phyloP scores from a whole-genome alignment of 192 early-diverging fungal genomes.

The Thoreauomyces humboldtii region DNA sequence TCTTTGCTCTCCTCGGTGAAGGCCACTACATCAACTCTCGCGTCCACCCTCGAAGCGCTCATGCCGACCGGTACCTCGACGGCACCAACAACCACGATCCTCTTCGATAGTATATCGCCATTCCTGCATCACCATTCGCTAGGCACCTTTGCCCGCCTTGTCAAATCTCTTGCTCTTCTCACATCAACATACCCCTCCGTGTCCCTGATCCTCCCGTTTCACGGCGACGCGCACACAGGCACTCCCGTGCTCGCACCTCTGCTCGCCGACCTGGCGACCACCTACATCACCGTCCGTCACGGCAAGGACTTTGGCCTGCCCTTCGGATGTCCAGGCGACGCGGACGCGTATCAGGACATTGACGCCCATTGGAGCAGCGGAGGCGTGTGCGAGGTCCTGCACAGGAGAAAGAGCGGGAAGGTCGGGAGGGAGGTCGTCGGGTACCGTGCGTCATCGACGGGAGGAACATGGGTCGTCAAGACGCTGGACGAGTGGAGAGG shows the following conservation, averaged over 20 bases:
- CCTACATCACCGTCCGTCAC: conserved; percentile 20
- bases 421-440: conserved; percentile 32
- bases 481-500: not conserved
- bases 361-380: conserved; percentile 17
- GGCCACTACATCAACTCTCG: not conserved
- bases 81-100: conserved; percentile 7
- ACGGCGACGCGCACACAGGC: conserved; percentile 37
- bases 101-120: conserved; percentile 21
- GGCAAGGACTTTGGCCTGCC: conserved; percentile 21
- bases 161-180: conserved; percentile 1
- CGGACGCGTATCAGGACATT: conserved; percentile 29
- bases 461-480: not conserved
- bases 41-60: not conserved
- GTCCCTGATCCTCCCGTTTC: conserved; percentile 32
- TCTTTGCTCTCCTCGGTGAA: not conserved
- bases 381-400: conserved; percentile 34
- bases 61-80: not conserved
- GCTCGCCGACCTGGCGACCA: conserved; percentile 8
- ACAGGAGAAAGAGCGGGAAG: conserved; percentile 50
- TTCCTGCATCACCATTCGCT: conserved; percentile 1
- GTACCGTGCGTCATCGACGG: not conserved
- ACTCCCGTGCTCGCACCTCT: not conserved
- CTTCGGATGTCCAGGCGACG: conserved; percentile 6
- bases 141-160: not conserved
- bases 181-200: not conserved